phyloP scores from a whole-genome alignment of 768 basidiomycete genomes.

The Panus rudis region DNA sequence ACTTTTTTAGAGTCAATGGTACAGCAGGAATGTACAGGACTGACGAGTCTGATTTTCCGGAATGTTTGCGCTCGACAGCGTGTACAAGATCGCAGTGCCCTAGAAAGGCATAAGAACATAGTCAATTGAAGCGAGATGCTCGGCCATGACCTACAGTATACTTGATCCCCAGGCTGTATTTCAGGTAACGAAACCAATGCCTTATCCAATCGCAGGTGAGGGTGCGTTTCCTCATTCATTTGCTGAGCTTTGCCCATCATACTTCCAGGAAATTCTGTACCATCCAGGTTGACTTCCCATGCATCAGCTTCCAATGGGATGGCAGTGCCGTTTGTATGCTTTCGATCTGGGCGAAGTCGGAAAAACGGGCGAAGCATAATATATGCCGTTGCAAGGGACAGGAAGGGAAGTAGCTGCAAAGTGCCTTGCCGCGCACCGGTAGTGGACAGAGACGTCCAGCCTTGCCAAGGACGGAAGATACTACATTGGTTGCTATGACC shows the following conservation, averaged over 20 bases:
- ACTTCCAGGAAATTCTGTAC: constrained; percentile 21
- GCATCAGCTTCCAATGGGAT: constrained; percentile 16
- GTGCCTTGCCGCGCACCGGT: constrained; percentile 66
- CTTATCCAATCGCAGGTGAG: constrained; percentile 53
- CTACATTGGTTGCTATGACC: constrained; percentile 17
- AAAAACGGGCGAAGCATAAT: constrained; percentile 76
- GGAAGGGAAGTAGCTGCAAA: constrained; percentile 57
- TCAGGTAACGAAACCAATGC: constrained; percentile 63
- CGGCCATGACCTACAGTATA: constrained; percentile 40
- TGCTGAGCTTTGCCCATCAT: constrained; percentile 29
- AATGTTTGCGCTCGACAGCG: constrained; percentile 44
- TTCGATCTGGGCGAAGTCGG: constrained; percentile 23
- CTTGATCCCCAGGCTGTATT: constrained; percentile 70
- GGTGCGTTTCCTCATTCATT: constrained; percentile 50
- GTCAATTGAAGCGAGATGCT: background rate
- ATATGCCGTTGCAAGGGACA: constrained; percentile 61
- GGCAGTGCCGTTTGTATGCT: background rate
- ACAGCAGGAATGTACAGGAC: constrained; percentile 77
- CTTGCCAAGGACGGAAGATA: constrained; percentile 50
- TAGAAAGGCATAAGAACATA: background rate
- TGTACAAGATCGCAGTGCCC: constrained; percentile 36
- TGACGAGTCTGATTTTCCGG: constrained; percentile 47
- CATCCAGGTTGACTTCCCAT: constrained; percentile 21
- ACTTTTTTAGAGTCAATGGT: constrained; percentile 51
- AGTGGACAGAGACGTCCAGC: constrained; percentile 38